Evolutionary conservation across 75 land plant genomes (phyloP).

Genomic region (Gnetum montanum): DNA sequence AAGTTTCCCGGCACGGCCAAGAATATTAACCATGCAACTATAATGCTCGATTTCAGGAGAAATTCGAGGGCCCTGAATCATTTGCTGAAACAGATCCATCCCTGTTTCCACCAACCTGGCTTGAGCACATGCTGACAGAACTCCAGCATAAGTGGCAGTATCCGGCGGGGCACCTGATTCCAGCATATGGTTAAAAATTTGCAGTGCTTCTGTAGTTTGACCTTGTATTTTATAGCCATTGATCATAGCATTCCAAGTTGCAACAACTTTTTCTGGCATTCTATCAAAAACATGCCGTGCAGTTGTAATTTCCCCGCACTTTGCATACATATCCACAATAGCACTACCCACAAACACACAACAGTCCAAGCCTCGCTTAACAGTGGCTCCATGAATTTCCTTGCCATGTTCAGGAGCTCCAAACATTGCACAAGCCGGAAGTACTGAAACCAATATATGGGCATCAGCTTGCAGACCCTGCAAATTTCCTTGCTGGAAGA

Average conservation of each 20-base stretch:
- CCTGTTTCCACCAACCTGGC: conserved; percentile 8
- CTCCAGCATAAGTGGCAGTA: conserved; percentile 11
- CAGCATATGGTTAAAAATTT: conserved; percentile 14
- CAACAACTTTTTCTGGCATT: not conserved
- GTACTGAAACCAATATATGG: conserved; percentile 1
- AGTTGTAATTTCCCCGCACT: conserved; percentile 3
- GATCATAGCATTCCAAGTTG: conserved; percentile 15
- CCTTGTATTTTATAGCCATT: conserved; percentile 21
- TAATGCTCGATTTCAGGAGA: conserved; percentile 4
- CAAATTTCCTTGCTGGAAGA: not conserved
- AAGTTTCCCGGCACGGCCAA: conserved; percentile 10
- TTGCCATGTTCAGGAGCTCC: conserved; percentile 6
- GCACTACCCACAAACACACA: not conserved
- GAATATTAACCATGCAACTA: conserved; percentile 10
- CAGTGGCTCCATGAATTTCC: conserved; percentile 5
- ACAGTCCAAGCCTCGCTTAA: not conserved
- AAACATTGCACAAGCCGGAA: conserved; percentile 7
- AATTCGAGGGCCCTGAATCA: conserved; percentile 3
- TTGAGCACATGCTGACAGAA: conserved; percentile 23
- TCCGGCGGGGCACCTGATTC: conserved; percentile 15
- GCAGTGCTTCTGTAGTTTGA: conserved; percentile 6
- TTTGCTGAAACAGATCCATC: not conserved
- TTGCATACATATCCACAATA: conserved; percentile 12
- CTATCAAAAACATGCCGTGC: conserved; percentile 4
- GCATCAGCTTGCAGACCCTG: conserved; percentile 7